These are phyloP conservation scores for Paramecium caudatum DNA, from an alignment of 73 alveolate genomes.

Conservation along the genomic window DNA sequence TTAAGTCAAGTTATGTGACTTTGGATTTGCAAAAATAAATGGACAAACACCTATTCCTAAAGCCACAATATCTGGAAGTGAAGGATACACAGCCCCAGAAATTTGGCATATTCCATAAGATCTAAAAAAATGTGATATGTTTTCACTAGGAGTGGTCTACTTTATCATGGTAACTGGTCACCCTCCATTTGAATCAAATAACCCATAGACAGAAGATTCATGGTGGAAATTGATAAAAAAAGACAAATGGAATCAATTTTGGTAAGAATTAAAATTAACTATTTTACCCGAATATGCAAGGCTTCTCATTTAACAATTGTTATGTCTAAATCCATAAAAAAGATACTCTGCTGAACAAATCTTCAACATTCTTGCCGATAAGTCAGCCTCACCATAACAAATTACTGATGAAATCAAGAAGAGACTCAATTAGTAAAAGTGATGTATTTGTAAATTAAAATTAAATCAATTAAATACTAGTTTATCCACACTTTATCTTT, in stretches of 20 bases:
- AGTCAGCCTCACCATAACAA: background rate
- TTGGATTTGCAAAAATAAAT: slow-evolving; percentile 59
- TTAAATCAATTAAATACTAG: background rate
- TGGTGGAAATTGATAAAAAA: slow-evolving; percentile 55
- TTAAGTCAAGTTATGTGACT: slow-evolving; percentile 6
- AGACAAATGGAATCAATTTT: slow-evolving; percentile 17
- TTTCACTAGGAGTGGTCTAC: slow-evolving; percentile 42
- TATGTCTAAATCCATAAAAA: background rate
- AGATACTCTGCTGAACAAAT: background rate
- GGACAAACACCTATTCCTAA: slow-evolving; percentile 43
- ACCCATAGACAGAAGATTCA: slow-evolving; percentile 9
- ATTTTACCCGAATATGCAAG: slow-evolving; percentile 8
- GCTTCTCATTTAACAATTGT: slow-evolving; percentile 1
- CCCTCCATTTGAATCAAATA: slow-evolving; percentile 55
- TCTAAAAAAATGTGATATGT: slow-evolving; percentile 32
- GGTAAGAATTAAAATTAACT: slow-evolving; percentile 51
- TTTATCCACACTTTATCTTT: slow-evolving; percentile 60
- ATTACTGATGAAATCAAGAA: background rate
- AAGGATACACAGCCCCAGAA: slow-evolving; percentile 69
- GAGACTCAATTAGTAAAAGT: slow-evolving; percentile 5
- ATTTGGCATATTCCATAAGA: slow-evolving; percentile 21
- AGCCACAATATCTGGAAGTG: slow-evolving; percentile 35
- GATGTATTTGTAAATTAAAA: slow-evolving; percentile 19
- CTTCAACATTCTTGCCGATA: background rate
- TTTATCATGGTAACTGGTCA: slow-evolving; percentile 40